Conservation (phyloP, 2,329 filamentous ascomycete species). For the Colletotrichum godetiae region DNA sequence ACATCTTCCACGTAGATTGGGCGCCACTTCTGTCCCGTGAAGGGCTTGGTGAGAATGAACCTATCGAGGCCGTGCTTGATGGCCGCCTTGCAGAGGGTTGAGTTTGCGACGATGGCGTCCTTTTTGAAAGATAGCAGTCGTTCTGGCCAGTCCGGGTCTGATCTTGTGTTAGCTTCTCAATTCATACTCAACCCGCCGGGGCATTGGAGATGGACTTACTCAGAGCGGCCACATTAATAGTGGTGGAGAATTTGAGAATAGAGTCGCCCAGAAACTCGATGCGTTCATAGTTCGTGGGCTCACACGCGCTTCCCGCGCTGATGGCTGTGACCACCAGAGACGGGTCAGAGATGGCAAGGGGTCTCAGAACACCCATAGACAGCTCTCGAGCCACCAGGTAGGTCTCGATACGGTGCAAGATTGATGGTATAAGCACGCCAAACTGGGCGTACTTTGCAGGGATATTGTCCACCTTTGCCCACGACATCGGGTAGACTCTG, state of each 20-base stretch:
- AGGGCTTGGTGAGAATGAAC: conserved; percentile 77
- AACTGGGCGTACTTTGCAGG: conserved; percentile 58
- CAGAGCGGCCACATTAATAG: conserved; percentile 70
- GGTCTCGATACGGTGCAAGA: conserved; percentile 77
- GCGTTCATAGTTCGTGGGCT: conserved; percentile 79
- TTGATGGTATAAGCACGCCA: conserved; percentile 76
- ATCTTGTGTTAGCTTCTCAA: conserved; percentile 31
- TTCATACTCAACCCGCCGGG: background rate
- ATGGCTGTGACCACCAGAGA: conserved; percentile 74
- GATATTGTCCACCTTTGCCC: conserved; percentile 62
- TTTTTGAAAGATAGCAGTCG: conserved; percentile 78
- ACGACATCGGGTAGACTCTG: conserved; percentile 56
- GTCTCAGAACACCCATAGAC: conserved; percentile 62
- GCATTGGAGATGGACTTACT: conserved; percentile 50
- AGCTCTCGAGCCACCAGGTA: conserved; percentile 72
- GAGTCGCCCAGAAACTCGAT: conserved; percentile 90
- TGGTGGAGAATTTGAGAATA: conserved; percentile 80
- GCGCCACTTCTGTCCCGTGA: conserved; percentile 79
- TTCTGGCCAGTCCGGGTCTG: conserved; percentile 79
- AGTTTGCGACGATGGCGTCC: conserved; percentile 79
- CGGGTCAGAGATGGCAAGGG: conserved; percentile 61
- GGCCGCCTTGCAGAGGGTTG: conserved; percentile 74
- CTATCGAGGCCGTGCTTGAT: conserved; percentile 72
- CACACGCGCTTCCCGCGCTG: conserved; percentile 70
- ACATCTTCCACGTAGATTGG: conserved; percentile 66